Conservation (phyloP, 1,284 basidiomycete genomes). For the Psilocybe mexicana region DNA sequence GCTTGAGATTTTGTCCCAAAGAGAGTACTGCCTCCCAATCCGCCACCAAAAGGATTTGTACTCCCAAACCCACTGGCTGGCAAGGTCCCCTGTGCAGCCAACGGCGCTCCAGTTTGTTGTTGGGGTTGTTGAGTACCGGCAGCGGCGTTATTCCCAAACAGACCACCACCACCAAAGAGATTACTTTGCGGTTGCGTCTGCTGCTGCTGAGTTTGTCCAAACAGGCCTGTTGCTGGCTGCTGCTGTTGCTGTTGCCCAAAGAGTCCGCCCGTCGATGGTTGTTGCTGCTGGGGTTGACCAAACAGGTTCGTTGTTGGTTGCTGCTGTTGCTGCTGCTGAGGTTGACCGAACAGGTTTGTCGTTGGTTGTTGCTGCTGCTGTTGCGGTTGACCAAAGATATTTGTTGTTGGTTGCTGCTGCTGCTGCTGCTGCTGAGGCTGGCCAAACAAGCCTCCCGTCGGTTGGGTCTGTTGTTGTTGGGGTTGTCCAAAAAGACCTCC, state of each 20-base stretch:
- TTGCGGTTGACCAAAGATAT: conserved; percentile 32
- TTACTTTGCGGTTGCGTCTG: conserved; percentile 8
- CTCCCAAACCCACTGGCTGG: conserved; percentile 29
- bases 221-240: conserved; percentile 22
- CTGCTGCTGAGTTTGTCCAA: conserved; percentile 19
- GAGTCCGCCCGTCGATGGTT: conserved; percentile 22
- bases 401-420: conserved; percentile 23
- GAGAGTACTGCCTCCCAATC: conserved; percentile 27
- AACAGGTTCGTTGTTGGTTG: conserved; percentile 27
- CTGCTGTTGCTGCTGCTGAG: conserved; percentile 28
- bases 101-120: conserved; percentile 19
- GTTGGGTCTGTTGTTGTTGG: conserved; percentile 25
- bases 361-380: conserved; percentile 30
- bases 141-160: conserved; percentile 11
- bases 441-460: conserved; percentile 18
- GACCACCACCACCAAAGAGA: conserved; percentile 19
- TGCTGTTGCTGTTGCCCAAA: conserved; percentile 29
- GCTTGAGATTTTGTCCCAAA: conserved; percentile 42
- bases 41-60: conserved; percentile 16
- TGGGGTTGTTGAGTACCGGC: conserved; percentile 22
- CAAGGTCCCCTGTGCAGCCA: conserved; percentile 35
- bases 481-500: conserved; percentile 27
- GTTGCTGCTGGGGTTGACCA: conserved; percentile 34
- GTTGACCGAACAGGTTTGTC: conserved; percentile 21
- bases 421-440: conserved; percentile 30